phyloP scores from a whole-genome alignment of 2,329 filamentous ascomycete genomes.

The Paracorniculantispora psalliotae region DNA sequence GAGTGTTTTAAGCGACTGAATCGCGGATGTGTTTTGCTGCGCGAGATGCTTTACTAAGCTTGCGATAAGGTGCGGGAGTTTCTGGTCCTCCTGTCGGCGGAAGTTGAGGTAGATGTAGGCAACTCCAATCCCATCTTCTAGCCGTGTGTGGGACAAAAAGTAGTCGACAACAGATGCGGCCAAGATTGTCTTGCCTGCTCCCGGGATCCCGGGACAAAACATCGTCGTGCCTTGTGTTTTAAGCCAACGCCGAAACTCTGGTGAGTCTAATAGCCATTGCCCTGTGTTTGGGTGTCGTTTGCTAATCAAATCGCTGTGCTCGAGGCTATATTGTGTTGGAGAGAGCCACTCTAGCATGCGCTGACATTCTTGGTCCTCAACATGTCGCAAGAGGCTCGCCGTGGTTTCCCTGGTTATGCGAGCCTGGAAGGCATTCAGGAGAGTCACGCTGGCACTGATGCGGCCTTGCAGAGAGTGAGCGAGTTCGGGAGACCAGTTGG shows the following conservation, averaged over 20 bases:
- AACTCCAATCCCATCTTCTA: background rate
- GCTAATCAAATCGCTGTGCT: background rate
- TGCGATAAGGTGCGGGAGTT: background rate
- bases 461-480: background rate
- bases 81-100: background rate
- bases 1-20: background rate
- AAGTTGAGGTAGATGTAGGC: background rate
- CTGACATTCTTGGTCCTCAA: background rate
- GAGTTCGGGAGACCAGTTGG: background rate
- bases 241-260: background rate
- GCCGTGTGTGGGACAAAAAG: background rate
- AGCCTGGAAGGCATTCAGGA: background rate
- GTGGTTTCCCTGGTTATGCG: background rate
- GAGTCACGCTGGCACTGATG: background rate
- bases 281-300: background rate
- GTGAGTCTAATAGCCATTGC: background rate
- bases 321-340: background rate
- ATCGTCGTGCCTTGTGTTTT: background rate
- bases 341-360: background rate
- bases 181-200: background rate
- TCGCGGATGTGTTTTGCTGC: background rate
- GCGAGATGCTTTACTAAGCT: background rate
- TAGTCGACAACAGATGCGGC: background rate
- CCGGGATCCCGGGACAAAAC: background rate
- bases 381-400: background rate